Evolutionary conservation across 768 basidiomycete species (phyloP).

Genomic region (Russula dissimulans): DNA sequence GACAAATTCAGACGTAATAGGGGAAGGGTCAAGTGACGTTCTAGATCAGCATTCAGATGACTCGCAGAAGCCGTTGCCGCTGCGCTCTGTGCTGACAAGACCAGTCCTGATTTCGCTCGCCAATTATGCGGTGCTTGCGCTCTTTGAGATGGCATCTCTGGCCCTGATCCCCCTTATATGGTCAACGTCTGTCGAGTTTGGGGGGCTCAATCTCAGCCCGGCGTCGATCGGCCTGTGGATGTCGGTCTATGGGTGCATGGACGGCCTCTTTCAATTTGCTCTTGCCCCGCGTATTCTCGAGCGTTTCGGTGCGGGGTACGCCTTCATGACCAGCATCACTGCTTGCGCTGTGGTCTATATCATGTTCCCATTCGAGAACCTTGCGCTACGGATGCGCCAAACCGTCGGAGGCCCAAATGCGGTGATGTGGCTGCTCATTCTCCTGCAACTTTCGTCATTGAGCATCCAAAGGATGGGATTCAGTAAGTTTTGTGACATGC

Average conservation of each 20-base stretch:
- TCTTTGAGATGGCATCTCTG: slow-evolving; percentile 33
- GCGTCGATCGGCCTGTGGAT: slow-evolving; percentile 21
- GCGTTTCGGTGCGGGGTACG: neutral
- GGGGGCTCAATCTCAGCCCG: slow-evolving; percentile 30
- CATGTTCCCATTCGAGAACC: slow-evolving; percentile 17
- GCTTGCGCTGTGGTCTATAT: slow-evolving; percentile 21
- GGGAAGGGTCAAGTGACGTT: neutral
- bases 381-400: no score
- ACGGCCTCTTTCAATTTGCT: slow-evolving; percentile 31
- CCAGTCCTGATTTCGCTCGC: slow-evolving; percentile 34
- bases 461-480: no score
- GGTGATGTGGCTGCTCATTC: no score
- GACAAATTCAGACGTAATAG: no score
- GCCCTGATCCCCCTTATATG: slow-evolving; percentile 39
- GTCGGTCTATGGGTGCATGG: slow-evolving; percentile 28
- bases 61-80: slow-evolving; percentile 18
- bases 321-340: slow-evolving; percentile 15
- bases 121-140: slow-evolving; percentile 35
- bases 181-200: slow-evolving; percentile 33
- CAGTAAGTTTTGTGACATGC: no score
- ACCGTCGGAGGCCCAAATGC: no score
- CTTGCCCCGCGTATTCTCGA: slow-evolving; percentile 29
- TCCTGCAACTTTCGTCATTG: no score
- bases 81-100: slow-evolving; percentile 28
- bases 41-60: neutral